A percentile compares a stretch with the other conserved stretches of the same genome.
phyloP scores from a whole-genome alignment of 768 basidiomycete species.

The Coprinopsis cinerea region DNA sequence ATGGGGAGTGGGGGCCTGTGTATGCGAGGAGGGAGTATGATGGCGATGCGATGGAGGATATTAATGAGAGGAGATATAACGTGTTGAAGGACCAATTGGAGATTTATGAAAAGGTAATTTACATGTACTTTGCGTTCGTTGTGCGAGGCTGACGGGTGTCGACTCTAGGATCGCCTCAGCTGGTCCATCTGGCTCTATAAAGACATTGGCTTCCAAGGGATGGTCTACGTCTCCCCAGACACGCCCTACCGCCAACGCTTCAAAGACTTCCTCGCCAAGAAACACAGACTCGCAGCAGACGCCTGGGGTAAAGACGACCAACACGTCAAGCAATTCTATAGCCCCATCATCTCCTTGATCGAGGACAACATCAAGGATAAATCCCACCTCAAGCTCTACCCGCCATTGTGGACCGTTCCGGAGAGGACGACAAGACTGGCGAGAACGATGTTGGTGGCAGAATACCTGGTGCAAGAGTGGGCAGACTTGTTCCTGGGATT shows the following conservation, averaged over 20 bases:
- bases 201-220: conserved; percentile 78
- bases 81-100: conserved; percentile 70
- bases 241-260: conserved; percentile 70
- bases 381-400: conserved; percentile 49
- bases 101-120: conserved; percentile 62
- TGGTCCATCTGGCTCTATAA: conserved; percentile 91
- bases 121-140: conserved; percentile 2
- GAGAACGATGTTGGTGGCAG: conserved; percentile 65
- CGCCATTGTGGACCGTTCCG: conserved; percentile 56
- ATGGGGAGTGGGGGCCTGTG: conserved; percentile 82
- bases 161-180: conserved; percentile 50
- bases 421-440: conserved; percentile 55
- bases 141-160: not conserved
- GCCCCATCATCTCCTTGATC: conserved; percentile 60
- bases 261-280: conserved; percentile 61
- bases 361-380: conserved; percentile 42
- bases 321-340: conserved; percentile 51
- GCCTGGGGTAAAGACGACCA: conserved; percentile 71
- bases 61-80: conserved; percentile 57
- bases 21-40: conserved; percentile 61
- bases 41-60: conserved; percentile 56
- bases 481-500: conserved; percentile 60
- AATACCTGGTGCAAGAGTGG: conserved; percentile 70
- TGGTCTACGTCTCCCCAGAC: conserved; percentile 64
- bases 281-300: conserved; percentile 70